Percentiles rank a stretch among this genome's conserved stretches.
Evolutionary conservation across 2,329 filamentous ascomycete genomes (phyloP).

Genomic region (Penicillium verrucosum): DNA sequence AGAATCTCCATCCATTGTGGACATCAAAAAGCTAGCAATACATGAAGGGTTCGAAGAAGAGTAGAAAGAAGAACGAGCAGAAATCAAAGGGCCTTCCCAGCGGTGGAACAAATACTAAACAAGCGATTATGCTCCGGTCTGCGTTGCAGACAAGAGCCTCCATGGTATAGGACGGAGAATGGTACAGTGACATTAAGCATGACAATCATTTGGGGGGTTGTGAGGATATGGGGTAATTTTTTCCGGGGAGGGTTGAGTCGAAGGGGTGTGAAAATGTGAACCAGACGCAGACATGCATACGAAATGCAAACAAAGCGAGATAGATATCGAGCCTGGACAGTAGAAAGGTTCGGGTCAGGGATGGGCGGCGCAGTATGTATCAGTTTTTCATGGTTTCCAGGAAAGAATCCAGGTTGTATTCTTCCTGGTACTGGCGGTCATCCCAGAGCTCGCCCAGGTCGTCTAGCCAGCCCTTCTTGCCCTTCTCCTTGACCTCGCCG

Average conservation of each 20-base stretch:
- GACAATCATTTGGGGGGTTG: constrained; percentile 6
- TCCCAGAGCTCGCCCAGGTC: constrained; percentile 97
- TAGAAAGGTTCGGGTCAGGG: neutral
- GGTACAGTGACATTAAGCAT: constrained; percentile 10
- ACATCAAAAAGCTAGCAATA: constrained; percentile 22
- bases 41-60: constrained; percentile 17
- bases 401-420: constrained; percentile 93
- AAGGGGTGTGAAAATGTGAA: neutral
- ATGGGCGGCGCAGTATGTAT: constrained; percentile 9
- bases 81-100: neutral
- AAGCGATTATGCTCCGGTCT: constrained; percentile 6
- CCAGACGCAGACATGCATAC: neutral
- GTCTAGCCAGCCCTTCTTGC: constrained; percentile 94
- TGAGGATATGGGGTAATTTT: neutral
- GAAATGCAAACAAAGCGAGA: neutral
- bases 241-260: neutral
- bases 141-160: constrained; percentile 6
- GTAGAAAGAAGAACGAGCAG: neutral
- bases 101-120: constrained; percentile 3
- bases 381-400: constrained; percentile 80
- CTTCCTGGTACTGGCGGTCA: constrained; percentile 95
- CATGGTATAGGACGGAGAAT: constrained; percentile 6
- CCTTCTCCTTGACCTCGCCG: constrained; percentile 87
- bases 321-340: neutral
- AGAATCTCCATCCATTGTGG: constrained; percentile 10